Evolutionary conservation across 768 basidiomycete genomes (phyloP).

Genomic region (Boletus barrowsii): DNA sequence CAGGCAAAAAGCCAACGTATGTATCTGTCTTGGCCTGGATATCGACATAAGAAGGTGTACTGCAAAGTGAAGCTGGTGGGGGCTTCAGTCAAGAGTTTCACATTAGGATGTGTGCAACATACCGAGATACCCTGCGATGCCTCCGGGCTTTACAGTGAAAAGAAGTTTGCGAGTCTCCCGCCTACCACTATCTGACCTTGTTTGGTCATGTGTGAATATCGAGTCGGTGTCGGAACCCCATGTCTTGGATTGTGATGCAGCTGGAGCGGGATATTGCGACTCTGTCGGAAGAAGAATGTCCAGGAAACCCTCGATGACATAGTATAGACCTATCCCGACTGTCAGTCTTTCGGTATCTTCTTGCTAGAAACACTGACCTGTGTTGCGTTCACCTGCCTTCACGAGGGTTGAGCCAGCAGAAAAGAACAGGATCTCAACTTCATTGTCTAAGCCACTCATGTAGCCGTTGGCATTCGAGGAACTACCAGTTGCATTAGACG

Average conservation of each 20-base stretch:
- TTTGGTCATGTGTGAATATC: conserved; percentile 32
- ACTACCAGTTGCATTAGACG: conserved; percentile 60
- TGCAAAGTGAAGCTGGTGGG: conserved; percentile 75
- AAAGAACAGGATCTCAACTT: conserved; percentile 94
- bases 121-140: conserved; percentile 96
- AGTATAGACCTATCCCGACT: conserved; percentile 65
- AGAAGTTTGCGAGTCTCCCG: conserved; percentile 59
- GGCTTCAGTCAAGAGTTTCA: not conserved
- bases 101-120: conserved; percentile 13
- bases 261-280: not conserved
- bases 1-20: conserved; percentile 95
- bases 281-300: conserved; percentile 76
- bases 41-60: conserved; percentile 92
- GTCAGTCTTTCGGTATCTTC: not conserved
- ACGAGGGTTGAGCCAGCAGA: conserved; percentile 82
- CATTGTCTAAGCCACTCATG: conserved; percentile 87
- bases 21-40: conserved; percentile 96
- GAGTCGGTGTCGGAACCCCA: conserved; percentile 36
- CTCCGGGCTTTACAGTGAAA: conserved; percentile 95
- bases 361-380: conserved; percentile 47
- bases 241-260: conserved; percentile 17
- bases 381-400: conserved; percentile 85
- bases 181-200: conserved; percentile 28
- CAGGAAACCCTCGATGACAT: conserved; percentile 93
- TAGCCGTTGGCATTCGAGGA: conserved; percentile 52